These are phyloP conservation scores for Fusarium decemcellulare DNA, from an alignment of 2,329 filamentous ascomycete species.

Conservation along the genomic window DNA sequence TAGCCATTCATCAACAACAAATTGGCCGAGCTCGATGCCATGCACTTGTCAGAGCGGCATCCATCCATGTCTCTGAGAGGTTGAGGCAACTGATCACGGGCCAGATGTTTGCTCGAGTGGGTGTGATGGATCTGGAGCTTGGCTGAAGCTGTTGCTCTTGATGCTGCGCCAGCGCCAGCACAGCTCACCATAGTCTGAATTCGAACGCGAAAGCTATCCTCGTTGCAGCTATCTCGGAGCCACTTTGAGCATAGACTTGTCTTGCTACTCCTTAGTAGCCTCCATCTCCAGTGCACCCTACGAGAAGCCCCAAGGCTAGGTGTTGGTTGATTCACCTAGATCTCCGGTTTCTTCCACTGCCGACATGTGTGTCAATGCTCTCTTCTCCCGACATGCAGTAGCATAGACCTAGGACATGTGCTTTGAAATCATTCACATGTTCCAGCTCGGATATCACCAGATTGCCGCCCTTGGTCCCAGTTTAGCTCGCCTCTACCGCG, in stretches of 20 bases:
- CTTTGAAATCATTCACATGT: constrained; percentile 5
- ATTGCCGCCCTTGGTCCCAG: not conserved
- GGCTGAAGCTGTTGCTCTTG: too few relatives aligned
- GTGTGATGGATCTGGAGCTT: constrained; percentile 2
- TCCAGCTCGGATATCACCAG: not conserved
- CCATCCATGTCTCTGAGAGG: constrained; percentile 9
- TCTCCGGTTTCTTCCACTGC: not conserved
- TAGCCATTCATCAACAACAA: constrained; percentile 8
- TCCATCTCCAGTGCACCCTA: not conserved
- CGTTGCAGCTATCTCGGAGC: not conserved
- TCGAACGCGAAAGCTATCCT: not conserved
- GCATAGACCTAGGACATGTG: not conserved
- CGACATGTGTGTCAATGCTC: not conserved
- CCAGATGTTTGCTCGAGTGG: constrained; percentile 17
- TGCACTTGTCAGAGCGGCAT: constrained; percentile 6
- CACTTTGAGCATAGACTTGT: not conserved
- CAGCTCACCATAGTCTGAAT: not conserved
- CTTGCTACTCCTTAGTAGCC: too few relatives aligned
- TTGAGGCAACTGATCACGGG: constrained; percentile 24
- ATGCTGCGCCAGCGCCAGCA: not conserved
- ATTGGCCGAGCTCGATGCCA: constrained; percentile 7
- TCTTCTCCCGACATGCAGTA: not conserved
- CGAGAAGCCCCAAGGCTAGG: not conserved
- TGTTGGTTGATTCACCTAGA: not conserved
- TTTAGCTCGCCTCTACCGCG: constrained; percentile 1